These are phyloP conservation scores for Davidsoniella virescens DNA, from an alignment of 2,329 filamentous ascomycete species.

Conservation along the genomic window DNA sequence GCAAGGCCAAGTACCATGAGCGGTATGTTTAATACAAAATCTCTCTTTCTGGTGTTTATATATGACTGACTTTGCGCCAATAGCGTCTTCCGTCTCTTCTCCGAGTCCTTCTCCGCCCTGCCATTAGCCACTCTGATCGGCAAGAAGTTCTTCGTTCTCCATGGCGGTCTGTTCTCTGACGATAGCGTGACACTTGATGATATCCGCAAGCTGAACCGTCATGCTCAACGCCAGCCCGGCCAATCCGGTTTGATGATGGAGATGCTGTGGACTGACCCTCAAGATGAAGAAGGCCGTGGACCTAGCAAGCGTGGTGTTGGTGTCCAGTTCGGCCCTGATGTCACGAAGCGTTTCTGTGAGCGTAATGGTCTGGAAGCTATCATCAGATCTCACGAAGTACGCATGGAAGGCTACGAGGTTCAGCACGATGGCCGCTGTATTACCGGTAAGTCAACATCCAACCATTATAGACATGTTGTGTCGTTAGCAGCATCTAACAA, in stretches of 20 bases:
- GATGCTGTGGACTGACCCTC: constrained; percentile 98
- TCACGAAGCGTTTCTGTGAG: constrained; percentile 93
- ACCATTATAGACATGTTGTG: not conserved
- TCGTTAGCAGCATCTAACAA: constrained; percentile 1
- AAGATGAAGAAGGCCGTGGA: constrained; percentile 67
- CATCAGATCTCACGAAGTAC: constrained; percentile 92
- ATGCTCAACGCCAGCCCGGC: constrained; percentile 81
- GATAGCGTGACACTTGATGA: constrained; percentile 86
- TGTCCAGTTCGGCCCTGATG: constrained; percentile 89
- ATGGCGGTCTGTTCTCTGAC: constrained; percentile 90
- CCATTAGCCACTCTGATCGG: constrained; percentile 86
- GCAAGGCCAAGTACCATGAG: constrained; percentile 95
- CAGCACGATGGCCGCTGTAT: constrained; percentile 94
- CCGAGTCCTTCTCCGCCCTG: constrained; percentile 89
- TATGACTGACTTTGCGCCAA: not conserved
- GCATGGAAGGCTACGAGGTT: constrained; percentile 98
- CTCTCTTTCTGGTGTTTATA: not conserved
- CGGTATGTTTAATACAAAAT: constrained; percentile 23
- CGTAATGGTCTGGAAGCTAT: constrained; percentile 88
- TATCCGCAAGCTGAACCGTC: constrained; percentile 80
- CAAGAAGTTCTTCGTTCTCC: constrained; percentile 77
- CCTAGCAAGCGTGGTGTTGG: constrained; percentile 95
- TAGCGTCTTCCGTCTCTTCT: constrained; percentile 89
- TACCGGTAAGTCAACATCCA: constrained; percentile 45
- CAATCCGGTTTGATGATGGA: constrained; percentile 98